phyloP scores from a whole-genome alignment of 2,329 filamentous ascomycete genomes.

The Diaporthe nobilis region DNA sequence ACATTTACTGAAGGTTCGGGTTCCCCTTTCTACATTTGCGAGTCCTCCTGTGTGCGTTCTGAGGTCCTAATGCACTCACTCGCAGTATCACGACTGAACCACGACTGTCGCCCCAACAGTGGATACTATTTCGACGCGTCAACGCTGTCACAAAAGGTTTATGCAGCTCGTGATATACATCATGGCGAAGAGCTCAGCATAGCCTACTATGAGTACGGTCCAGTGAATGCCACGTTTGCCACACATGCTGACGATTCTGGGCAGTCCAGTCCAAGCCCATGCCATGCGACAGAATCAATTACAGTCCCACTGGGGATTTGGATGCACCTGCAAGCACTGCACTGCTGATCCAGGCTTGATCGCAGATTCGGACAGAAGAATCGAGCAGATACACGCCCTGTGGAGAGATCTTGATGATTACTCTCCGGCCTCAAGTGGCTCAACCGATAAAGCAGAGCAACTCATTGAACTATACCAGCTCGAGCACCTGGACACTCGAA shows the following conservation, averaged over 20 bases:
- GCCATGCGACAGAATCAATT: constrained; percentile 22
- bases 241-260: neutral
- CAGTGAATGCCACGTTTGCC: no score
- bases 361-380: neutral
- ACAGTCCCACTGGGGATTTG: constrained; percentile 20
- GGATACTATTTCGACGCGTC: constrained; percentile 29
- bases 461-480: constrained; percentile 27
- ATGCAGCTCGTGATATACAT: constrained; percentile 22
- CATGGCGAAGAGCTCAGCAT: constrained; percentile 22
- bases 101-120: constrained; percentile 29
- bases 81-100: constrained; percentile 29
- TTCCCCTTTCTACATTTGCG: neutral
- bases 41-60: neutral
- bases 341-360: neutral
- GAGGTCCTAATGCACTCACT: neutral
- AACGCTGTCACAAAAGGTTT: constrained; percentile 24
- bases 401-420: constrained; percentile 36
- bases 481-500: constrained; percentile 27
- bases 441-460: constrained; percentile 7
- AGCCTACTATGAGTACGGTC: constrained; percentile 21
- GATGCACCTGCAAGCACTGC: constrained; percentile 33
- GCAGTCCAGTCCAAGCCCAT: constrained; percentile 26
- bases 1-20: constrained; percentile 25
- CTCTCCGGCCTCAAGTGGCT: neutral
- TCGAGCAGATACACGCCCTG: constrained; percentile 22